Base-by-base conservation (phyloP, 164 flowering plant genomes). In the Vitis labrusca region DNA sequence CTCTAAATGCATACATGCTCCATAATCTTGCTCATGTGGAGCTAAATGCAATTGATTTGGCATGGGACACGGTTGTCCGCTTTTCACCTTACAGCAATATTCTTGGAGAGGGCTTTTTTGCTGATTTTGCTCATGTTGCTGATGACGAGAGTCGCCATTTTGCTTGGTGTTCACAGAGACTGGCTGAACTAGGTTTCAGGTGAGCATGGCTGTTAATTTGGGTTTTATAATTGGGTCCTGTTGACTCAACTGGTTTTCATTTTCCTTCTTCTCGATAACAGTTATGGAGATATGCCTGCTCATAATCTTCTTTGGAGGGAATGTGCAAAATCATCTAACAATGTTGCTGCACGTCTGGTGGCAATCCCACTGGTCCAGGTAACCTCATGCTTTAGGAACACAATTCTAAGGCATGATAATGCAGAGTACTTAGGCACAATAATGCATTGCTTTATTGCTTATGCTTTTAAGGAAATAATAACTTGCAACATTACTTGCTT, bases 101-200 rank as follows among this genome's bases (percentile, higher is more conserved):
- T 73, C 94, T 95, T 65, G 98, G 96, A 12, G 86, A 91, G 16
- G 88, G 84, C 0, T 95, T 95, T 78, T 95, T 92, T 81, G 85
- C 83, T 63, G 98, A 95, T 84, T 95, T 95, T 81, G 96, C 97
- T 32, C 98, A 85, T 71, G 99, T 92, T 68, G 98, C 99, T 70
- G 99, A 95, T 77, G 99, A 95, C 66, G 99, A 95, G 84, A 92
- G 99, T 73, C 95, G 96, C 29, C 99, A 95, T 88, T 92, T 92
- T 74, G 73, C 82, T 51, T 95, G 99, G 99, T 95, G 98, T 74
- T 86, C 91, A 2, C 98, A 95, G 81, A 85, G 99, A 79, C 84
- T 92, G 15, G 81, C 83, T 27, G 98, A 95, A 83, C 94, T 92
- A 75, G 98, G 98, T 59, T 88, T 91, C 85, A 90, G 78, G 99